phyloP scores from a whole-genome alignment of 768 basidiomycete species.

The Nevesoporus exiguus region DNA sequence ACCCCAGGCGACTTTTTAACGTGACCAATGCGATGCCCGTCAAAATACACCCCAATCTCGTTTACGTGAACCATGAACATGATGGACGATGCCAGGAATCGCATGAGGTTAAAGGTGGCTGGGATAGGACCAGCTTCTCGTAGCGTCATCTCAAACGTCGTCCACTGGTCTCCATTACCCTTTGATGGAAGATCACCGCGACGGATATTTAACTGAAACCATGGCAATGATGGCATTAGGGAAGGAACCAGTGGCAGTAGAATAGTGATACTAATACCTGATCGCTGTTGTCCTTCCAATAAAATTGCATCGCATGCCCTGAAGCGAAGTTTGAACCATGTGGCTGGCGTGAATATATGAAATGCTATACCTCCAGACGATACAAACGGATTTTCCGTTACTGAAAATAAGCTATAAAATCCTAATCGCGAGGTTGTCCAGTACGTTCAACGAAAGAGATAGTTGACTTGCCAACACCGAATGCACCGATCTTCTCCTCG shows the following conservation, averaged over 20 bases:
- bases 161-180: constrained; percentile 52
- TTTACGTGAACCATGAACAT: constrained; percentile 83
- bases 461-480: constrained; percentile 19
- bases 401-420: constrained; percentile 79
- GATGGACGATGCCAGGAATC: constrained; percentile 89
- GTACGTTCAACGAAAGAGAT: background rate
- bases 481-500: constrained; percentile 26
- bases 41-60: constrained; percentile 73
- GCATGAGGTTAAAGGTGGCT: constrained; percentile 73
- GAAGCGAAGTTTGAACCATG: background rate
- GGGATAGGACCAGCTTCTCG: constrained; percentile 76
- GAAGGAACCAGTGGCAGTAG: background rate
- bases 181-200: background rate
- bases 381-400: constrained; percentile 81
- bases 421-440: constrained; percentile 32
- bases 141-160: constrained; percentile 80
- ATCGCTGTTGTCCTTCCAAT: background rate
- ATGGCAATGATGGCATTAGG: constrained; percentile 4
- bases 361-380: constrained; percentile 65
- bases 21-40: constrained; percentile 63
- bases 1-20: constrained; percentile 34
- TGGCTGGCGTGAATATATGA: too few relatives aligned
- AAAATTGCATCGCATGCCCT: background rate
- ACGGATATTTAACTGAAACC: constrained; percentile 64
- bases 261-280: constrained; percentile 7